Conservation (phyloP, 495 filamentous ascomycete species). For the Penicillium turbatum region DNA sequence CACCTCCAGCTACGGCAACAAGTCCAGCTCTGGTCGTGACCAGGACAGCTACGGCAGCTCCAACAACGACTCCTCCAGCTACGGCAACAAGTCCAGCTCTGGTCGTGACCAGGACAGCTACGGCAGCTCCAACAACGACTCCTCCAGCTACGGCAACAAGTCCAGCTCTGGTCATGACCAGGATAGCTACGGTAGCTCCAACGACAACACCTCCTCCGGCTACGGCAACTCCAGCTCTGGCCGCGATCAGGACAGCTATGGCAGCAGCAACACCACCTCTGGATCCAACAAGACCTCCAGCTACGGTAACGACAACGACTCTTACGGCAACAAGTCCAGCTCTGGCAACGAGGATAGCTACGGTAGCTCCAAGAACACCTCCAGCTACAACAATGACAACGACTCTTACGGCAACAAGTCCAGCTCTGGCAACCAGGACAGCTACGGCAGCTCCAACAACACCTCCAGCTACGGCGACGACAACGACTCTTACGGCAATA, state of each 20-base stretch:
- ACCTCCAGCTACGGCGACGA: neutral
- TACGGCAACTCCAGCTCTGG: conserved; percentile 1
- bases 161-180: neutral
- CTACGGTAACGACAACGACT: neutral
- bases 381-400: neutral
- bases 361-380: neutral
- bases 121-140: neutral
- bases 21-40: neutral
- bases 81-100: neutral
- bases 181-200: neutral
- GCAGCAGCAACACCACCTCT: neutral
- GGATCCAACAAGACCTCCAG: neutral
- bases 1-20: neutral
- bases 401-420: neutral
- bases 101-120: neutral
- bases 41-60: neutral
- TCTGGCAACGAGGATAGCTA: neutral
- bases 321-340: neutral
- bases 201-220: neutral
- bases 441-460: neutral
- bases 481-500: neutral
- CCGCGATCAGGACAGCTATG: neutral
- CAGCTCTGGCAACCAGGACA: neutral
- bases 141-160: neutral
- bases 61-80: neutral